A percentile compares a stretch with the other conserved stretches of the same genome.
phyloP scores from a whole-genome alignment of 2,329 filamentous ascomycete species.

The Penicillium sp. region DNA sequence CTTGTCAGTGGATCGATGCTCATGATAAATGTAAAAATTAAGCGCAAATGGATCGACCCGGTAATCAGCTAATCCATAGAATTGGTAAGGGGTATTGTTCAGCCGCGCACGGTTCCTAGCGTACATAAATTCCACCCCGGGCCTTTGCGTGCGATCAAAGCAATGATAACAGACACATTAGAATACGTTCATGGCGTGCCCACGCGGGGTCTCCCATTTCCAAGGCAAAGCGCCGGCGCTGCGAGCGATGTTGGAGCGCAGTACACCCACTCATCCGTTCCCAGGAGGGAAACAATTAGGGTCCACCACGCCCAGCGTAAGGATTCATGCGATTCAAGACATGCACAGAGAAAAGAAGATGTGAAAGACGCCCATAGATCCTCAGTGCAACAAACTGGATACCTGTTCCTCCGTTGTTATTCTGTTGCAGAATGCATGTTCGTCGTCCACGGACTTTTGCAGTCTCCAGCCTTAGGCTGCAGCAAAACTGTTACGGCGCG shows the following conservation, averaged over 20 bases:
- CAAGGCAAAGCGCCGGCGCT: background rate
- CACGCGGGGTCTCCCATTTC: too few species aligned
- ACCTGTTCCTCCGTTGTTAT: background rate
- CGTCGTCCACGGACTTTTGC: background rate
- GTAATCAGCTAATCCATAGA: slow-evolving; percentile 10
- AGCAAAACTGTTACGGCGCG: slow-evolving; percentile 34
- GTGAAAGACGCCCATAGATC: slow-evolving; percentile 12
- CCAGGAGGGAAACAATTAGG: slow-evolving; percentile 9
- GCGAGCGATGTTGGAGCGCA: background rate
- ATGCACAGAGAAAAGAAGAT: slow-evolving; percentile 23
- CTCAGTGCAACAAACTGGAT: slow-evolving; percentile 2
- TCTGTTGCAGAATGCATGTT: background rate
- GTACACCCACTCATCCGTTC: slow-evolving; percentile 1
- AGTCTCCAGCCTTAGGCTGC: too few species aligned
- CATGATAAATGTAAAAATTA: too few species aligned
- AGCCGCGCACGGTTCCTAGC: background rate
- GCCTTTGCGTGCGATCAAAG: slow-evolving; percentile 1
- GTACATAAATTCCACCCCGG: slow-evolving; percentile 5
- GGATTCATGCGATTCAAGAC: slow-evolving; percentile 17
- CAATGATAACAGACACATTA: slow-evolving; percentile 4
- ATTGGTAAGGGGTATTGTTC: slow-evolving; percentile 9
- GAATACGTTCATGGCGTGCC: background rate
- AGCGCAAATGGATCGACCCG: too few species aligned
- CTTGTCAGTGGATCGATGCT: too few species aligned
- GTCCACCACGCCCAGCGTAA: slow-evolving; percentile 21